Percentiles rank a stretch among this genome's conserved stretches.
Evolutionary conservation across 306 rosid species (phyloP).

Genomic region (Sphenostylis stenocarpa): DNA sequence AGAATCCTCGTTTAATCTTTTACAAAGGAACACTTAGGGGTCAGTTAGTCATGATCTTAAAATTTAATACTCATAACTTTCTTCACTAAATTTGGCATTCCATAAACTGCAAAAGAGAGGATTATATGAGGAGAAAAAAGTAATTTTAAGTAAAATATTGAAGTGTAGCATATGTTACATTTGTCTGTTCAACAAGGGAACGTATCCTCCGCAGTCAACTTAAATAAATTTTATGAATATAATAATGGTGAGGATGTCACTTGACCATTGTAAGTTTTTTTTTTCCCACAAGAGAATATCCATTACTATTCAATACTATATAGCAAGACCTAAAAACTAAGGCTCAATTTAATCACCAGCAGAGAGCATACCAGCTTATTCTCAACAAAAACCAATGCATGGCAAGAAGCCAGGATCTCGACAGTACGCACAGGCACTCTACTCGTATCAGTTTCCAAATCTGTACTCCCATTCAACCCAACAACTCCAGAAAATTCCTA

Average conservation of each 20-base stretch:
- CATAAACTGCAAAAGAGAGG: neutral
- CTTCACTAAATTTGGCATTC: slow-evolving; percentile 12
- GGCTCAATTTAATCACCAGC: slow-evolving; percentile 7
- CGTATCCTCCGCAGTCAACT: neutral
- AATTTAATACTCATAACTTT: slow-evolving; percentile 7
- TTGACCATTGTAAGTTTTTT: neutral
- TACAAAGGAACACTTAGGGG: neutral
- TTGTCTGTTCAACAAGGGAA: neutral
- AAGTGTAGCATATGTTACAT: neutral
- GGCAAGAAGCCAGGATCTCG: slow-evolving; percentile 97
- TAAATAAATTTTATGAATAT: neutral
- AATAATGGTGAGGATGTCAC: neutral
- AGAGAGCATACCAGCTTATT: slow-evolving; percentile 79
- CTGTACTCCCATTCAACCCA: slow-evolving; percentile 57
- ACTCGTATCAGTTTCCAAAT: slow-evolving; percentile 71
- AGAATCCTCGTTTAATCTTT: neutral
- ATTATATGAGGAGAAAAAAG: neutral
- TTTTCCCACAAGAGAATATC: neutral
- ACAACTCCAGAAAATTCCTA: slow-evolving; percentile 97
- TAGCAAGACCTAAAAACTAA: neutral
- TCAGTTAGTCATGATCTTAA: neutral
- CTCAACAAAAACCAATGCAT: slow-evolving; percentile 96
- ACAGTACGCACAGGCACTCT: slow-evolving; percentile 69
- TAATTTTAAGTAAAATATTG: neutral
- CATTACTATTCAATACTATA: neutral